Base-by-base conservation (phyloP, 148 eudicot genomes). In the Nepenthes gracilis region DNA sequence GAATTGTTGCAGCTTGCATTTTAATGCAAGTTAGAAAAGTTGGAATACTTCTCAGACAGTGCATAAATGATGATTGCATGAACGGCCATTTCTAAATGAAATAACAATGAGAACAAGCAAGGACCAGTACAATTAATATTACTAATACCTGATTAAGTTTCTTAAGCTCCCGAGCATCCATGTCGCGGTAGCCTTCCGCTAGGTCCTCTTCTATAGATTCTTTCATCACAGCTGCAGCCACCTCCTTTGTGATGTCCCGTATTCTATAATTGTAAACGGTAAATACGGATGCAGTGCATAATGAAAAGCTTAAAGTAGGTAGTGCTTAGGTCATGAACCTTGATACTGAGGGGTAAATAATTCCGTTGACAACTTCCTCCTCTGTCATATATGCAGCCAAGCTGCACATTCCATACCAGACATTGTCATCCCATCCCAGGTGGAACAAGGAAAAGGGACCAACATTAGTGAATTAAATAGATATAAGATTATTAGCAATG, bases 131-230 rank as follows among this genome's bases (percentile, higher is more conserved):
- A 23, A 23, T 23, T 23, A 23, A 23, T 23, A 2, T 15, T 33
- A n/a, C 45, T 14, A 5, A 43, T 79, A 93, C 99, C 89, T 75
- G 68, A 71, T 63, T 78, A 58, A 89, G 84, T 75, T 67, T 89
- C 63, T 68, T 67, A 48, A 93, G 81, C 75, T 93, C 97, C 63
- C 85, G 85, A 66, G 76, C 71, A 78, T 93, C 95, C 92, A 86
- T 82, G 63, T 78, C 92, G 62, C 97, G 95, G 67, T 93, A 93
- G 57, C 99, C 95, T 86, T 93, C 99, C 36, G 87, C 97, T 47
- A 93, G 75, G 75, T 86, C 96, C 73, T 89, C 99, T 73, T 81
- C 82, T 58, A 86, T 60, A 70, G 99, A 97, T 80, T 93, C 99
- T 80, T 74, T 78, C 53, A 93, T 53, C 64, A 93, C 99, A 61